Base-by-base conservation (phyloP, 148 eudicot species). In the Amaranthus palmeri region DNA sequence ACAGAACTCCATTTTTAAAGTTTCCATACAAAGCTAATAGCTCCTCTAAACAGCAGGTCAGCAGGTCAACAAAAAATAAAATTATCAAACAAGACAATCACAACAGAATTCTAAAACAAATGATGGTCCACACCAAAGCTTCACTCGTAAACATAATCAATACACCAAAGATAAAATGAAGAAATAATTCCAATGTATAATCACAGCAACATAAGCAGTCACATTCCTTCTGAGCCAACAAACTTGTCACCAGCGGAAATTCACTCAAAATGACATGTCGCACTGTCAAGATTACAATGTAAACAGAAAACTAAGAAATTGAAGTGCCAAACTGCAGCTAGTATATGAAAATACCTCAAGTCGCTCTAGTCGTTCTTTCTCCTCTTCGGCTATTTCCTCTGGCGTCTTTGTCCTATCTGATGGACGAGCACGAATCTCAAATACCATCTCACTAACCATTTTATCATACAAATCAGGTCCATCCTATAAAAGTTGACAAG, bases 351-450 rank as follows among this genome's bases (percentile, higher is more conserved):
- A 46, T 82, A 96, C 99, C 96, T 96, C 99, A 72, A 92, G 81
- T 74, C 77, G 44, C 74, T 96, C 99, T 61, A 92, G 83, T 67
- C 93, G 83, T 77, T 96, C 99, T 76, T 86, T 88, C 80, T 92
- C 96, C 72, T 96, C 97, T 83, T 91, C 90, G 15, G 97, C 97
- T 63, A 89, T 80, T 85, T 96, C 99, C 80, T 96, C 99, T 58
- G 87, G 85, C 72, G 99, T 84, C 84, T 92, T 96, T 74, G 97
- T 92, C 81, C 97, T 80, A 72, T 89, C 88, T 67, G 97, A 92
- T 73, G 96, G 93, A 42, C 89, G 91, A 76, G 96, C 96, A 59
- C 97, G 91, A 67, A 83, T 85, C 72, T 92, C 99, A 63, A 86
- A 71, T 71, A 40, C 77, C 93, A 96, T 86, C 79, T 83, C 88